Conservation (phyloP, 306 rosid genomes). For the Vicia faba region DNA sequence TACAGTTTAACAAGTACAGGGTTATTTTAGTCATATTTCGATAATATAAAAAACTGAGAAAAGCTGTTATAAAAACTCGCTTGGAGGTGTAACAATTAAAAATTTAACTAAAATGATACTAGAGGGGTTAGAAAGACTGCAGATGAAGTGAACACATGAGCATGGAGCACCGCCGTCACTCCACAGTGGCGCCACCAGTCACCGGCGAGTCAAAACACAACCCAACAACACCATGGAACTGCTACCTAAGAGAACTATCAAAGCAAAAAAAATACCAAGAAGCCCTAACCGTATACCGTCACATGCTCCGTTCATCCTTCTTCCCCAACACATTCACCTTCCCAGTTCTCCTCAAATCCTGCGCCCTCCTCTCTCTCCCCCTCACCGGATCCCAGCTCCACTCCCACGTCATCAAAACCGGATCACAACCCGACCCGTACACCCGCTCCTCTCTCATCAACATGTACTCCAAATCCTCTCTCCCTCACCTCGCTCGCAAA, state of each 20-base stretch:
- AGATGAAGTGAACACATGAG: background rate
- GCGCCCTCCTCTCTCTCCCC: constrained; percentile 68
- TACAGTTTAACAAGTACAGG: too few species aligned
- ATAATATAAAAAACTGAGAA: too few species aligned
- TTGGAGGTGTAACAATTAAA: too few species aligned
- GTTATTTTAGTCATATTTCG: too few species aligned
- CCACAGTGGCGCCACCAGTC: background rate
- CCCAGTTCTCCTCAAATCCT: constrained; percentile 84
- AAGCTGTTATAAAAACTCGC: too few species aligned
- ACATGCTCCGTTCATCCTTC: constrained; percentile 74
- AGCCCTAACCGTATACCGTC: constrained; percentile 64
- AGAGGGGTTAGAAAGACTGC: too few species aligned
- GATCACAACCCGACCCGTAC: constrained; percentile 70
- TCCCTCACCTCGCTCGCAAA: constrained; percentile 51
- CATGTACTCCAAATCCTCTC: constrained; percentile 53
- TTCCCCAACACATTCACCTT: constrained; percentile 76
- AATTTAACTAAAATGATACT: too few species aligned
- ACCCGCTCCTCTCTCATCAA: constrained; percentile 74
- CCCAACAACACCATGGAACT: constrained; percentile 63
- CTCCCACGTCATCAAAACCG: constrained; percentile 69
- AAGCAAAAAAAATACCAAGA: constrained; percentile 60
- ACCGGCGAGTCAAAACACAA: background rate
- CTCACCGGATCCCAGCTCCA: constrained; percentile 64
- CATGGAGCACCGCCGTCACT: background rate
- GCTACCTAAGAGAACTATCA: constrained; percentile 61